Evolutionary conservation across 1,284 basidiomycete genomes (phyloP).

Genomic region (Vanrija humicola): DNA sequence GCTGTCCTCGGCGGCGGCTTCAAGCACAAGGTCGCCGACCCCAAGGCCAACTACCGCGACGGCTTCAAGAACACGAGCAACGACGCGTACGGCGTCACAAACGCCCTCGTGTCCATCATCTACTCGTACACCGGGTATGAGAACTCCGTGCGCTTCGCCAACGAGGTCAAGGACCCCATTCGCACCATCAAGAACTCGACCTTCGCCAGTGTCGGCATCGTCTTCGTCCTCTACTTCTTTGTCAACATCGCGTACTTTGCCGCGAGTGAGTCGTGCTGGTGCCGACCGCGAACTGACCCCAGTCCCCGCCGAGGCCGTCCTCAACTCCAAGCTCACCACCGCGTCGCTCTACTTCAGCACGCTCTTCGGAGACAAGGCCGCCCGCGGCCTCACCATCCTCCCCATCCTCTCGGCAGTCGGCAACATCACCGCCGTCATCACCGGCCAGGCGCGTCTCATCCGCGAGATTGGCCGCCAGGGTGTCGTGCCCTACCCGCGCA

Average conservation of each 20-base stretch:
- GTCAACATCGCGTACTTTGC: conserved; percentile 46
- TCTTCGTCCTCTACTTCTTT: conserved; percentile 33
- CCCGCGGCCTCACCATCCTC: conserved; percentile 28
- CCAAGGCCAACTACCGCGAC: conserved; percentile 54
- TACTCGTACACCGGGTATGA: conserved; percentile 46
- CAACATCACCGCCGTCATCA: conserved; percentile 28
- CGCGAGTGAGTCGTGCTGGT: too few species aligned
- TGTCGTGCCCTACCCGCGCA: conserved; percentile 35
- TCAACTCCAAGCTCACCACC: conserved; percentile 31
- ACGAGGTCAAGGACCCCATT: conserved; percentile 48
- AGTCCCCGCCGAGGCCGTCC: conserved; percentile 36
- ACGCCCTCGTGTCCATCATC: conserved; percentile 18
- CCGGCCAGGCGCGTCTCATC: conserved; percentile 51
- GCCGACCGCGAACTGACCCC: conserved; percentile 8
- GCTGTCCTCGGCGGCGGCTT: conserved; percentile 52
- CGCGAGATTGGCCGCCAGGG: conserved; percentile 42
- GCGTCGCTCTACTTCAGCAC: conserved; percentile 43
- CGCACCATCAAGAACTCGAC: conserved; percentile 31
- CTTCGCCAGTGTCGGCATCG: conserved; percentile 22
- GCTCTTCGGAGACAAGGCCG: conserved; percentile 44
- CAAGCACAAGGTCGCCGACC: conserved; percentile 51
- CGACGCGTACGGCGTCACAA: conserved; percentile 53
- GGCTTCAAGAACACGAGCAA: conserved; percentile 52
- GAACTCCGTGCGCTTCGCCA: conserved; percentile 53
- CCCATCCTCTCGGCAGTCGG: conserved; percentile 43